These are phyloP conservation scores for Musa schizocarpa DNA, from an alignment of 176 grass and related monocot species.

Conservation along the genomic window DNA sequence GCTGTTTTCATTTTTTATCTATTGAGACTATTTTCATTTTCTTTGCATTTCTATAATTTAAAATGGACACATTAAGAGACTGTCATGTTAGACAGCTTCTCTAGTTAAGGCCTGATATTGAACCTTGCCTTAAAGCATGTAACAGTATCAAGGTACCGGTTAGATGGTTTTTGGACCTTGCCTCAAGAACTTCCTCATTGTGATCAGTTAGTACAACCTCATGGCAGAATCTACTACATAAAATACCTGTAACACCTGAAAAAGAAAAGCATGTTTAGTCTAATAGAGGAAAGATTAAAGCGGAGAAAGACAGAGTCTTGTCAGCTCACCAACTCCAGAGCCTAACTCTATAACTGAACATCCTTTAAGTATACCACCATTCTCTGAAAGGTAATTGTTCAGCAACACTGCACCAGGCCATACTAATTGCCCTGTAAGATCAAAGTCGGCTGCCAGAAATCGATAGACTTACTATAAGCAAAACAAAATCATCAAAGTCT, in stretches of 20 bases:
- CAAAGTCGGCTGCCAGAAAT: constrained; percentile 77
- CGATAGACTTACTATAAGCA: constrained; percentile 10
- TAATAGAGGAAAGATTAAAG: not conserved
- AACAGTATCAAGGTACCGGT: not conserved
- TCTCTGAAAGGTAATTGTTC: constrained; percentile 76
- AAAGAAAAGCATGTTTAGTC: constrained; percentile 15
- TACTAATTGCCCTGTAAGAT: constrained; percentile 91
- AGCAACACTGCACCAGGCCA: constrained; percentile 88
- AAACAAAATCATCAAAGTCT: not conserved
- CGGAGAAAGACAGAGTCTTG: not conserved
- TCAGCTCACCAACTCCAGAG: constrained; percentile 80
- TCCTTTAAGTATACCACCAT: constrained; percentile 61
- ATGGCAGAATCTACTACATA: constrained; percentile 72
- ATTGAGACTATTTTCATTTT: not conserved
- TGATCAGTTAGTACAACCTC: constrained; percentile 74
- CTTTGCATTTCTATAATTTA: not conserved
- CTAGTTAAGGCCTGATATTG: not conserved
- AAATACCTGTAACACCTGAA: constrained; percentile 77
- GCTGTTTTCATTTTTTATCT: not conserved
- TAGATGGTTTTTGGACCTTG: constrained; percentile 33
- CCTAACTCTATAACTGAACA: constrained; percentile 66
- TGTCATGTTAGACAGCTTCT: not conserved
- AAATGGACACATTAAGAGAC: not conserved
- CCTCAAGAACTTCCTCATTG: constrained; percentile 96
- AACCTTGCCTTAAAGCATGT: not conserved